Conservation (phyloP, 2,329 filamentous ascomycete species). For the Apiospora koreana region DNA sequence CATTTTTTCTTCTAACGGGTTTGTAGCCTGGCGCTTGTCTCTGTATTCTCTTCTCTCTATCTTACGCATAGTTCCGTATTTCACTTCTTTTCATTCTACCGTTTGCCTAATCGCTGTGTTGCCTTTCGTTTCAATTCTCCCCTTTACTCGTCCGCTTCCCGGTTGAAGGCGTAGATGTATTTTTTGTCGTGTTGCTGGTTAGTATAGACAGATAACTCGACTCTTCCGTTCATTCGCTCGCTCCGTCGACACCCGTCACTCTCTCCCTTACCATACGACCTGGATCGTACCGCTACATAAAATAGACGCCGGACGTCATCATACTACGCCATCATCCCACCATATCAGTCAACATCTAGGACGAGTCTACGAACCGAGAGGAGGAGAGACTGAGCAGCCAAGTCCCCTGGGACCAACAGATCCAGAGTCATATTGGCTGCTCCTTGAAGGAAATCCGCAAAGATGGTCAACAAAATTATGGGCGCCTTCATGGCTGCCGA, state of each 20-base stretch:
- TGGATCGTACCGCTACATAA: not conserved
- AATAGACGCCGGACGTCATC: constrained; percentile 42
- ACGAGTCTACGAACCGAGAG: constrained; percentile 18
- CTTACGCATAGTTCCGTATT: not conserved
- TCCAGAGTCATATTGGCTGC: not conserved
- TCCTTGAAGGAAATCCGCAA: not conserved
- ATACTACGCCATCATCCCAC: constrained; percentile 16
- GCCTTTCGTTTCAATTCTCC: constrained; percentile 17
- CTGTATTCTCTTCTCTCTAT: constrained; percentile 21
- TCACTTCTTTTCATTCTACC: constrained; percentile 1
- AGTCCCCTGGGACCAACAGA: not conserved
- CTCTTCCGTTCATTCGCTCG: constrained; percentile 6
- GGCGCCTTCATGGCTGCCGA: constrained; percentile 49
- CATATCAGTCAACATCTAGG: not conserved
- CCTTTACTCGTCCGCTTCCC: constrained; percentile 19
- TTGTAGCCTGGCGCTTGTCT: constrained; percentile 28
- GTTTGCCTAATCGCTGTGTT: constrained; percentile 7
- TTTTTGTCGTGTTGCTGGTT: constrained; percentile 7
- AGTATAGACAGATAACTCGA: not conserved
- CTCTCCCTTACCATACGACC: not conserved
- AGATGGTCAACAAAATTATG: constrained; percentile 59
- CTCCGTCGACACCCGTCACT: not conserved
- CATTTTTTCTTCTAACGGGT: not conserved
- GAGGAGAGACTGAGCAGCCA: constrained; percentile 14
- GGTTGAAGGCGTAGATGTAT: constrained; percentile 12